Conservation (phyloP, 1,139 yeast species). For the Blastobotrys ciferrii region DNA sequence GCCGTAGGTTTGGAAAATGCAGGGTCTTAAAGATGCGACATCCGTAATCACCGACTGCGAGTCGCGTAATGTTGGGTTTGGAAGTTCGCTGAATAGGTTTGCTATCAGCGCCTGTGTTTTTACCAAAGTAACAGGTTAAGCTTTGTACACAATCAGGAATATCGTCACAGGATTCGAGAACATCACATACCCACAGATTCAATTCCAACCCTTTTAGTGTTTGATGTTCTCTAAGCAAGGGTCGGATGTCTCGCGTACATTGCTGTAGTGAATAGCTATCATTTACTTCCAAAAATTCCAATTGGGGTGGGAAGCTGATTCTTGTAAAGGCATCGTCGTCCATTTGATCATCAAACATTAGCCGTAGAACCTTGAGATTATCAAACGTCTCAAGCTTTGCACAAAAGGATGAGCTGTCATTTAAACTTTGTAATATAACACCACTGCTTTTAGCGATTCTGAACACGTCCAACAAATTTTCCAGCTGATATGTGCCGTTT, state of each 20-base stretch:
- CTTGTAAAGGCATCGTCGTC: neutral
- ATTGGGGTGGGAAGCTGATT: neutral
- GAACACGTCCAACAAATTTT: slow-evolving; percentile 2
- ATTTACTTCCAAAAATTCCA: neutral
- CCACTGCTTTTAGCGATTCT: neutral
- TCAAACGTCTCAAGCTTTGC: neutral
- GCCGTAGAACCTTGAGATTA: neutral
- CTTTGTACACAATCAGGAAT: neutral
- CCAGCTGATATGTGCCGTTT: slow-evolving; percentile 4
- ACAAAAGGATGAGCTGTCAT: neutral
- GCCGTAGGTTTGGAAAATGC: neutral
- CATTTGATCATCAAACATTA: slow-evolving; percentile 2
- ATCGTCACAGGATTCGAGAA: neutral
- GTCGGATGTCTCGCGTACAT: neutral
- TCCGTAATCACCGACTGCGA: neutral
- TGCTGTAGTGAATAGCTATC: slow-evolving; percentile 2
- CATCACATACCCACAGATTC: slow-evolving; percentile 4
- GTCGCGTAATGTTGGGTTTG: neutral
- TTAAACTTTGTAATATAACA: neutral
- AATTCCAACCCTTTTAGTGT: neutral
- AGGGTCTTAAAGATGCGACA: slow-evolving; percentile 1
- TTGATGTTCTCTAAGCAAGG: neutral
- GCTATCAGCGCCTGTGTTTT: neutral
- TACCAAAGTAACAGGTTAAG: neutral
- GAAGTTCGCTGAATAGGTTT: neutral